Base-by-base conservation (phyloP, 768 basidiomycete genomes). In the Lentinula sp. region DNA sequence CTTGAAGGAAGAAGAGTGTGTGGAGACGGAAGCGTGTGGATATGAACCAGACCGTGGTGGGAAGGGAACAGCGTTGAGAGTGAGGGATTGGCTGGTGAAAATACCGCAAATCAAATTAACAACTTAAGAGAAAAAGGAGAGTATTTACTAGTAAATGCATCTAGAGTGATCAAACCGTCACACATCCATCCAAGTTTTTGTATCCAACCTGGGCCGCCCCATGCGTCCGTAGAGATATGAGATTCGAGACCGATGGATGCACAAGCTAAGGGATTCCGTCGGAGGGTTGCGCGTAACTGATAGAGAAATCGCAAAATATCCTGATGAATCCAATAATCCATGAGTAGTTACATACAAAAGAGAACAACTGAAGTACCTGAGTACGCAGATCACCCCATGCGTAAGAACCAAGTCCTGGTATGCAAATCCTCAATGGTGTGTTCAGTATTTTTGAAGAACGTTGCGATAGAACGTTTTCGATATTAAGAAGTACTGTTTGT, bases 31-130 rank as follows among this genome's bases (percentile, higher is more conserved):
- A 96, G 78, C 4, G 82, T 77, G 65, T 89, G 86, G 32, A 95
- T 82, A 51, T 85, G 84, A 18, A 98, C 78, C 56, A 96, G 75
- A 10, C 97, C 97, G 70, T 96, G 91, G 69, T 95, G 88, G 9
- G 85, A 82, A 35, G 94, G 89, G 73, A 95, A 98, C 52, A 84
- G 75, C 2, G 80, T 73, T 7, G 83, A 75, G 23, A 97, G 77
- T 13, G 86, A 81, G n/a, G 93, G 90, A 67, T 96, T 84, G 31
- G 81, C 93, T 95, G 70, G 11, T 59, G 31, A 54, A 37, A 43
- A 1, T n/a, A 43, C 53, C 35, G 31, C 11, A 32, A 8, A 4
- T 57, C 34, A 58, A 62, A 31, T 11, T 51, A 45, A 53, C 10
- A 13, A 50, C 40, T 50, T 35, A 52, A 43, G 57, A 31, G n/a